A percentile compares a stretch with the other conserved stretches of the same genome.
These are phyloP conservation scores for Candida adriatica DNA, from an alignment of 805 yeast species.

Conservation along the genomic window DNA sequence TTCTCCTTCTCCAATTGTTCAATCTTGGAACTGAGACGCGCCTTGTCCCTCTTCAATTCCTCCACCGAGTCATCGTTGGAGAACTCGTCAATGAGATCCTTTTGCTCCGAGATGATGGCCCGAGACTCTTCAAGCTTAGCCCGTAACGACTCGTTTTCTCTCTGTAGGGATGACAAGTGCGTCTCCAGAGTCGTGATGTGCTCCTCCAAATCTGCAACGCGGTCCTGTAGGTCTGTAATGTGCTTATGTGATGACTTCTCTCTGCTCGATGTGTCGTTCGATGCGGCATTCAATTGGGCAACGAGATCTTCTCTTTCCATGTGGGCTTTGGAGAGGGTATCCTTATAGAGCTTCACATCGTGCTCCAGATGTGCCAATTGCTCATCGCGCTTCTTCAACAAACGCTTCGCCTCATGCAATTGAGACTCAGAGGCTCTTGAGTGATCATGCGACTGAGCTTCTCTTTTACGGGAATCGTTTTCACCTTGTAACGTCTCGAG, in stretches of 20 bases:
- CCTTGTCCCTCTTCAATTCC: conserved; percentile 12
- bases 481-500: conserved; percentile 16
- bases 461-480: conserved; percentile 13
- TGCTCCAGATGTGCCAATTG: conserved; percentile 6
- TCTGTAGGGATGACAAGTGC: too few species aligned
- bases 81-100: conserved; percentile 18
- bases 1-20: conserved; percentile 28
- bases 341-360: conserved; percentile 1
- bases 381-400: conserved; percentile 11
- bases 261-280: conserved; percentile 4
- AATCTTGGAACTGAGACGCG: conserved; percentile 12
- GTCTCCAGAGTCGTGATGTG: conserved; percentile 12
- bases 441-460: conserved; percentile 10
- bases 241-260: too few species aligned
- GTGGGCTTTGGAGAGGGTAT: conserved; percentile 1
- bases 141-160: too few species aligned
- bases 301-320: conserved; percentile 3
- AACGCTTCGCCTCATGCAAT: conserved; percentile 9
- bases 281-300: conserved; percentile 5
- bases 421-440: conserved; percentile 11
- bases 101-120: conserved; percentile 17
- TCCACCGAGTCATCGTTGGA: conserved; percentile 15
- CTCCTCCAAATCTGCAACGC: conserved; percentile 12
- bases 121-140: conserved; percentile 16
- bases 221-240: conserved; percentile 6